Percentiles rank a stretch among this genome's conserved stretches.
phyloP scores from a whole-genome alignment of 2,329 filamentous ascomycete genomes.

The Cladobotryum protrusum region DNA sequence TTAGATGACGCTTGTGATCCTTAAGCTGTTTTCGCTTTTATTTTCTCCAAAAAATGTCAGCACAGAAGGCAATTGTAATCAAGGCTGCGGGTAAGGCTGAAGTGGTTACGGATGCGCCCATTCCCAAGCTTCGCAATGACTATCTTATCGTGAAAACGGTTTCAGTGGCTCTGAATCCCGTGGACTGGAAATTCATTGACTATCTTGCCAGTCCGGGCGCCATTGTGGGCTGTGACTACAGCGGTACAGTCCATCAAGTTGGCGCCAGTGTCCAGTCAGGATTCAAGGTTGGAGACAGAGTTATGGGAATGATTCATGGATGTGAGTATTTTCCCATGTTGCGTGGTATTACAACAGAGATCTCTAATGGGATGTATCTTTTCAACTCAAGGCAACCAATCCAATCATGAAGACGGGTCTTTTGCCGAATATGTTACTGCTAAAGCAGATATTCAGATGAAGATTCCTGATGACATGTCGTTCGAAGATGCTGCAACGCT shows the following conservation, averaged over 20 bases:
- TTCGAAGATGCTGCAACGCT: constrained; percentile 41
- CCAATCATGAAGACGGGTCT: constrained; percentile 35
- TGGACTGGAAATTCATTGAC: constrained; percentile 29
- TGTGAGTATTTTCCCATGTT: neutral
- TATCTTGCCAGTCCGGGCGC: constrained; percentile 11
- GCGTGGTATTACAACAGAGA: neutral
- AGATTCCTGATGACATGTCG: constrained; percentile 38
- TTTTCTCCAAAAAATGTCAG: neutral
- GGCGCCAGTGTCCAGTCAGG: constrained; percentile 34
- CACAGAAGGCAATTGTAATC: constrained; percentile 10
- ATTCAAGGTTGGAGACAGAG: constrained; percentile 42
- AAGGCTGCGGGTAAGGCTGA: constrained; percentile 8
- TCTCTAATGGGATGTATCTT: neutral
- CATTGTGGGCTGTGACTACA: constrained; percentile 39
- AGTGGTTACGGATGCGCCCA: constrained; percentile 7
- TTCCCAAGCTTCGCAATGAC: constrained; percentile 14
- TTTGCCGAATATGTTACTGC: constrained; percentile 35
- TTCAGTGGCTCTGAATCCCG: constrained; percentile 30
- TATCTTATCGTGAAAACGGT: constrained; percentile 28
- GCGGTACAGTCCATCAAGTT: constrained; percentile 41
- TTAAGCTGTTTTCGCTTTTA: too few species aligned
- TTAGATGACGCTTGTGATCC: too few species aligned
- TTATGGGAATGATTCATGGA: constrained; percentile 37
- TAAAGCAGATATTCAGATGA: constrained; percentile 36
- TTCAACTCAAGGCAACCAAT: constrained; percentile 3